Evolutionary conservation across 352 stramenopile genomes (phyloP), one percentile per base, ranked within the genome.

Genomic region (Pythium pyrilobum): DNA sequence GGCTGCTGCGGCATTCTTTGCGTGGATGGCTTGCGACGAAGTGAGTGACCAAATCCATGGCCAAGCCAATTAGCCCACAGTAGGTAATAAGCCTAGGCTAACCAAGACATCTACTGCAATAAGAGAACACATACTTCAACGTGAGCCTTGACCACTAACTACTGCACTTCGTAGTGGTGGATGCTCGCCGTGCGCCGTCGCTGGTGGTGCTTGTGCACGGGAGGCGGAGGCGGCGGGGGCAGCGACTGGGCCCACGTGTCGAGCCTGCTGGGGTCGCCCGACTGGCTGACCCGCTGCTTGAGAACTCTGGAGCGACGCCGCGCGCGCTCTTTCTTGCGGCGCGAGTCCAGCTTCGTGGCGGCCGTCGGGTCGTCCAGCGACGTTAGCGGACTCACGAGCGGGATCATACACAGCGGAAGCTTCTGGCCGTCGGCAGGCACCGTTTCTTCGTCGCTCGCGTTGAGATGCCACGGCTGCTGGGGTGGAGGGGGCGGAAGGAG

Each of bases 361-460:
- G 77, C 80, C 6, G 72, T 78, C 4, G 77, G 80, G 40, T 89
- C 64, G 42, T 91, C 80, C 12, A 91, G 69, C 13, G 71, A 84
- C 0, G 69, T 67, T 2, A 91, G 62, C 5, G 74, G 72, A 48
- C 77, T 89, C 48, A 82, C 74, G 61, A 88, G 77, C 31, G 80
- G 80, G 33, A 89, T 78, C 54, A 91, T 60, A 34, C 75, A 89
- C 13, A 88, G 27, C 23, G 77, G 71, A 12, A 86, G 63, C 40
- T 77, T 58, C 24, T 85, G 60, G 9, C 69, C 67, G 28, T 56
- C 31, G 20, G 18, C 10, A 40, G 16, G n/a, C 8, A 21, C 27
- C 1, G 5, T 43, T 13, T 12, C 34, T 1, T 36, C 31, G 28
- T 40, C 29, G 28, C 16, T 34, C 34, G 16, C 34, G 4, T 39